Evolutionary conservation across 139 green algal species (phyloP).

Genomic region (Chlorella sp.): DNA sequence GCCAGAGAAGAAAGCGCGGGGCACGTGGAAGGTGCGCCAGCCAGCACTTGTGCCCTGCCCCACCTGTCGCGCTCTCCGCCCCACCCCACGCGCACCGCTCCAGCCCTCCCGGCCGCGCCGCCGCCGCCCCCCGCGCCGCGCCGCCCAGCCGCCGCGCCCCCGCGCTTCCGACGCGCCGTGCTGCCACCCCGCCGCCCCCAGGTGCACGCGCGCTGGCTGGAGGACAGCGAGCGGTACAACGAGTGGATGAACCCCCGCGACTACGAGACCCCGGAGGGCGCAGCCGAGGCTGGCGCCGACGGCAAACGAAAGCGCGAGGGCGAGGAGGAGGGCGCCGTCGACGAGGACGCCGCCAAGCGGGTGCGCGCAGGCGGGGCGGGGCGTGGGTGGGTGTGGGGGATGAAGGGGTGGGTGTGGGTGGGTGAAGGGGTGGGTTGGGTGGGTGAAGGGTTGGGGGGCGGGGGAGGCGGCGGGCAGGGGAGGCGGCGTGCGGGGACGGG

Average conservation of each 20-base stretch:
- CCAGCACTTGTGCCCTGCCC: no score
- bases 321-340: conserved; percentile 21
- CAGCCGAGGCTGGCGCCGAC: conserved; percentile 24
- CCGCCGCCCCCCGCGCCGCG: not conserved
- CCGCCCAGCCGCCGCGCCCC: not conserved
- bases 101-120: no score
- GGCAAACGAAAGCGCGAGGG: conserved; percentile 26
- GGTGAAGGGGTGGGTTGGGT: not conserved
- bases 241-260: conserved; percentile 93
- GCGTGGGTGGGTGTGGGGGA: not conserved
- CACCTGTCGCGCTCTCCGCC: no score
- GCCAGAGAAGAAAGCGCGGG: no score
- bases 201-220: conserved; percentile 75
- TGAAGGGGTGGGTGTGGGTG: not conserved
- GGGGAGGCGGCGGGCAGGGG: no score
- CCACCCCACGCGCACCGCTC: no score
- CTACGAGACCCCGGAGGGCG: conserved; percentile 70
- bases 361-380: not conserved
- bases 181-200: conserved; percentile 39
- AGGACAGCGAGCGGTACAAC: conserved; percentile 85
- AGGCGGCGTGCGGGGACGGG: no score
- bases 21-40: no score
- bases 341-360: not conserved
- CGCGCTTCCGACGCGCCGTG: no score
- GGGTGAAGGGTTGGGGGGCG: not conserved